Conservation (phyloP, 2,329 filamentous ascomycete species). For the Ceratocystis eucalypticola region DNA sequence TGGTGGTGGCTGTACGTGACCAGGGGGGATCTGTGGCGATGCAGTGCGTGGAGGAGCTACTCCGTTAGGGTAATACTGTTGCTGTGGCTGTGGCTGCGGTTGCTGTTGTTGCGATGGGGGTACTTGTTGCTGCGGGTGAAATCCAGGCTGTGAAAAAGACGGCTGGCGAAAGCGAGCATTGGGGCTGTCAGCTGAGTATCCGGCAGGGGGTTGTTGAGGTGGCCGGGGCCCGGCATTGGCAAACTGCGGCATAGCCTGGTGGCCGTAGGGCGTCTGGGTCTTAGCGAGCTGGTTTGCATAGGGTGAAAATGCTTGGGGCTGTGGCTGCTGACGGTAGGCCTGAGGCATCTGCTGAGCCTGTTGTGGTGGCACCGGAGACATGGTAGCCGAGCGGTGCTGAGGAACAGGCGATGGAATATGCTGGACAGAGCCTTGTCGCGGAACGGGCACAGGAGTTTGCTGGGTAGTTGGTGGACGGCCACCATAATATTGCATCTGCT, state of each 20-base stretch:
- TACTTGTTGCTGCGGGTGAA: constrained; percentile 25
- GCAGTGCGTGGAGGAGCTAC: constrained; percentile 31
- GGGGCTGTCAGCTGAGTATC: constrained; percentile 30
- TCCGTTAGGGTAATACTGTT: constrained; percentile 33
- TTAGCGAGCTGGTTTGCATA: constrained; percentile 41
- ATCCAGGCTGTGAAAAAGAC: constrained; percentile 27
- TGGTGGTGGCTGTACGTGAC: constrained; percentile 22
- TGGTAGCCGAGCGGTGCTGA: constrained; percentile 22
- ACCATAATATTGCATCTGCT: constrained; percentile 16
- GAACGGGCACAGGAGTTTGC: constrained; percentile 19
- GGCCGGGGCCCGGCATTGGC: constrained; percentile 21
- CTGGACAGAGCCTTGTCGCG: constrained; percentile 13
- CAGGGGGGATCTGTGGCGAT: constrained; percentile 32
- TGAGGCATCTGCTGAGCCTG: constrained; percentile 25
- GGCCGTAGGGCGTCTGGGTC: constrained; percentile 38
- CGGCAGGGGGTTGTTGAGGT: constrained; percentile 20
- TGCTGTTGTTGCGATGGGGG: constrained; percentile 14
- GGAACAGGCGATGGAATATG: constrained; percentile 17
- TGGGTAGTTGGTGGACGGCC: constrained; percentile 12
- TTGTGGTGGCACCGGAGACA: constrained; percentile 23
- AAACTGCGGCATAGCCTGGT: constrained; percentile 37
- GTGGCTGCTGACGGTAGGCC: constrained; percentile 23
- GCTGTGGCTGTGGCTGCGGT: constrained; percentile 15
- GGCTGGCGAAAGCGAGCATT: constrained; percentile 30
- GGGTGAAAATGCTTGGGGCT: constrained; percentile 30